Evolutionary conservation across 2,329 filamentous ascomycete species (phyloP).

Genomic region (Penicillium freii): DNA sequence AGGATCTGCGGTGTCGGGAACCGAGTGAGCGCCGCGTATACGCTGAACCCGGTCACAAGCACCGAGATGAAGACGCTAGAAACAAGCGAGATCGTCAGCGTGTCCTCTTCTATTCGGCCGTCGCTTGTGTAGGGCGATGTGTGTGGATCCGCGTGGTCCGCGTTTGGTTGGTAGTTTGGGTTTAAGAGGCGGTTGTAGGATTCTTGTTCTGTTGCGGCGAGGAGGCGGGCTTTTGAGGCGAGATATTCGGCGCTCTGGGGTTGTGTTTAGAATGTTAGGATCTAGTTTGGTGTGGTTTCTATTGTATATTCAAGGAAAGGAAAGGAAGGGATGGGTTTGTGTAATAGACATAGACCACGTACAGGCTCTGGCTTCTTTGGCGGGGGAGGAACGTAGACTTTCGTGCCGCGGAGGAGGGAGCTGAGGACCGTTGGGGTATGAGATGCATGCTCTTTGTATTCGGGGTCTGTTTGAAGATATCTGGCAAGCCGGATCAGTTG

Average conservation of each 20-base stretch:
- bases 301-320: neutral
- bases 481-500: conserved; percentile 41
- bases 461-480: conserved; percentile 23
- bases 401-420: conserved; percentile 67
- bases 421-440: conserved; percentile 56
- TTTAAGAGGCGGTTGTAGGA: conserved; percentile 74
- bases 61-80: conserved; percentile 89
- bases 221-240: conserved; percentile 80
- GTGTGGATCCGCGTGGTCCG: conserved; percentile 44
- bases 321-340: neutral
- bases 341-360: conserved; percentile 32
- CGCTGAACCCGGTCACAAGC: conserved; percentile 59
- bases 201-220: conserved; percentile 75
- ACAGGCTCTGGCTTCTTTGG: conserved; percentile 75
- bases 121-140: conserved; percentile 2
- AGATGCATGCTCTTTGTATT: conserved; percentile 8
- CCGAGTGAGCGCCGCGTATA: conserved; percentile 44
- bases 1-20: conserved; percentile 38
- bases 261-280: neutral
- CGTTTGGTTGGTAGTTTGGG: conserved; percentile 55
- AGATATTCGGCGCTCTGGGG: conserved; percentile 74
- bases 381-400: conserved; percentile 74
- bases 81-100: conserved; percentile 59
- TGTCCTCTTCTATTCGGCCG: conserved; percentile 26
- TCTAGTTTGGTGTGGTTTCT: neutral